These are phyloP conservation scores for Trichoderma lentiforme DNA, from an alignment of 2,329 filamentous ascomycete genomes.

Conservation along the genomic window DNA sequence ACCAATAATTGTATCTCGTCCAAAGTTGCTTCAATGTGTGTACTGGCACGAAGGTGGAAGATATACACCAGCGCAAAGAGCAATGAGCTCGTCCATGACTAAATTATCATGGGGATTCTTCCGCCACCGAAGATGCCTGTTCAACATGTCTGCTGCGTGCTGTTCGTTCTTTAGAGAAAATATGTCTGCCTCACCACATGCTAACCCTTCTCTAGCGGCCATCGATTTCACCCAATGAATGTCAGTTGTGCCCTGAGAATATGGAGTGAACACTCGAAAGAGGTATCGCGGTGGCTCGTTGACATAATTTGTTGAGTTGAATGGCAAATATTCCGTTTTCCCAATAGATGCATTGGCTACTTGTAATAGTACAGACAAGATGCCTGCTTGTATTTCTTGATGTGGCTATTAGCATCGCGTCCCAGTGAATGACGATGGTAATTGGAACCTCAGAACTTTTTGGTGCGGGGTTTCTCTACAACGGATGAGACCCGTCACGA, in stretches of 20 bases:
- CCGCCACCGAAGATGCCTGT: neutral
- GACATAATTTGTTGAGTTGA: neutral
- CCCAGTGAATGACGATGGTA: neutral
- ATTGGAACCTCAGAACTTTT: neutral
- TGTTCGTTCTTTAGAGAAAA: neutral
- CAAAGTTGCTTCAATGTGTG: neutral
- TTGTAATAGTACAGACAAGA: neutral
- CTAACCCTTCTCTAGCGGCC: neutral
- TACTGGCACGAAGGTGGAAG: neutral
- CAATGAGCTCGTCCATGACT: neutral
- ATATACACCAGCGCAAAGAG: neutral
- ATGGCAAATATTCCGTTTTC: neutral
- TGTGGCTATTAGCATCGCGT: neutral
- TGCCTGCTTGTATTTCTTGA: neutral
- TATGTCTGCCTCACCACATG: neutral
- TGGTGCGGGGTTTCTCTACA: neutral
- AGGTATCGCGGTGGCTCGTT: neutral
- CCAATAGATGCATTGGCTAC: neutral
- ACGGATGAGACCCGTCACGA: neutral
- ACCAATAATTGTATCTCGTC: neutral
- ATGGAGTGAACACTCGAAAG: neutral
- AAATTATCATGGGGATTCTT: neutral
- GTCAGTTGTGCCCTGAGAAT: neutral
- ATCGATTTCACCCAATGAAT: neutral
- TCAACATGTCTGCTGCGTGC: neutral